These are phyloP conservation scores for Phtheirospermum japonicum DNA, from an alignment of 257 asterid species.

Conservation along the genomic window DNA sequence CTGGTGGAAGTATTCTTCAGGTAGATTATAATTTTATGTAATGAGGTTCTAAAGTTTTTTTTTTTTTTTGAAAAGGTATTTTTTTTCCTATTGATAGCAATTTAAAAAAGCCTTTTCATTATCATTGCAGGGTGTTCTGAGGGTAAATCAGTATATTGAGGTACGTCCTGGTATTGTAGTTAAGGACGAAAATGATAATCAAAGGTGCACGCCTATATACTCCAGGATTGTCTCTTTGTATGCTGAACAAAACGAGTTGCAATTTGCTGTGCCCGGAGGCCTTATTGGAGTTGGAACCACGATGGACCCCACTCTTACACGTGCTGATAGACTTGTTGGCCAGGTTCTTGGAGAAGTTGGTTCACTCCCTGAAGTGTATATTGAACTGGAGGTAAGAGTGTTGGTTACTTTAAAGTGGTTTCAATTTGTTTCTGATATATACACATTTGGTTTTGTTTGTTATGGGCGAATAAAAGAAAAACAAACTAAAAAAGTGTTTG, in stretches of 20 bases:
- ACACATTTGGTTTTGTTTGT: background rate
- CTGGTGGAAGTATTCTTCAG: constrained; percentile 98
- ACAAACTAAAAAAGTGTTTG: too few relatives aligned
- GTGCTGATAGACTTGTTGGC: constrained; percentile 98
- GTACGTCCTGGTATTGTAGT: constrained; percentile 99
- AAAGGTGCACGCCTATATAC: constrained; percentile 90
- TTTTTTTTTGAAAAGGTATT: background rate
- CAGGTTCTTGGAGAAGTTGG: constrained; percentile 99
- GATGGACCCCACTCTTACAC: constrained; percentile 97
- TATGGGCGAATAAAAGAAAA: too few relatives aligned
- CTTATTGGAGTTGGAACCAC: constrained; percentile 98
- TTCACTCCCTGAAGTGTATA: constrained; percentile 85
- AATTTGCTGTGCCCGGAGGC: constrained; percentile 99
- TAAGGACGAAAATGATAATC: constrained; percentile 84
- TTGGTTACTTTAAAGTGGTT: background rate
- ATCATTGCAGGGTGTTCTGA: constrained; percentile 85
- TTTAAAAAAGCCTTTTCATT: constrained; percentile 10
- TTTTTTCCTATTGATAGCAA: background rate
- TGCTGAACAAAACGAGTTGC: constrained; percentile 93
- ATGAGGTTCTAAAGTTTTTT: background rate
- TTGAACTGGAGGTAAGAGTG: constrained; percentile 76
- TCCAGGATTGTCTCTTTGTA: constrained; percentile 86
- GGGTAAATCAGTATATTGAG: constrained; percentile 81
- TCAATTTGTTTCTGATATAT: background rate
- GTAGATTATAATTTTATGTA: constrained; percentile 31